These are phyloP conservation scores for Myxozyma kluyveri DNA, from an alignment of 805 yeast species.

Conservation along the genomic window DNA sequence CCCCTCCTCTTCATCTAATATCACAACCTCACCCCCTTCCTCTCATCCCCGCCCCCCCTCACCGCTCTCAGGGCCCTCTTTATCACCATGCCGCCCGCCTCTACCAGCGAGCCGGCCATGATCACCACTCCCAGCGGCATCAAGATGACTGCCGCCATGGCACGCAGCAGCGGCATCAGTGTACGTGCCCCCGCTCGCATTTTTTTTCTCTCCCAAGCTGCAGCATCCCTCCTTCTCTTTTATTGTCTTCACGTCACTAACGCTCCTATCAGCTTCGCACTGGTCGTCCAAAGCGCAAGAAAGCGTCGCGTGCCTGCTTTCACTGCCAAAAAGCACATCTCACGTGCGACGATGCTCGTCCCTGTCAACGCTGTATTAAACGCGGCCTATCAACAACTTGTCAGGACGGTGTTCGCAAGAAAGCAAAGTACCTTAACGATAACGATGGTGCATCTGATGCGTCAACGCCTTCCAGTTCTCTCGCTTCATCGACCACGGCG, in stretches of 20 bases:
- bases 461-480: background rate
- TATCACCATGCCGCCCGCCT: conserved; percentile 16
- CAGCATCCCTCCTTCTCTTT: background rate
- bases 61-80: too few relatives aligned
- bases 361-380: conserved; percentile 73
- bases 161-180: conserved; percentile 27
- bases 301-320: conserved; percentile 82
- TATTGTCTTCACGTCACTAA: background rate
- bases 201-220: too few relatives aligned
- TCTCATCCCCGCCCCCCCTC: too few relatives aligned
- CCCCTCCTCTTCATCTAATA: too few relatives aligned
- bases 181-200: conserved; percentile 6
- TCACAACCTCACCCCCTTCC: too few relatives aligned
- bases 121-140: conserved; percentile 6
- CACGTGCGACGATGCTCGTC: conserved; percentile 82
- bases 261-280: conserved; percentile 33
- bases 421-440: conserved; percentile 73
- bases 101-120: conserved; percentile 1
- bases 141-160: conserved; percentile 30
- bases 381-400: conserved; percentile 70
- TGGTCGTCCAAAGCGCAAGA: conserved; percentile 49
- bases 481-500: background rate
- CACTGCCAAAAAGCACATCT: conserved; percentile 90
- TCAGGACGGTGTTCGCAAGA: conserved; percentile 81
- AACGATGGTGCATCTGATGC: conserved; percentile 41